Conservation (phyloP, 768 basidiomycete species). For the Lentinula sp. region DNA sequence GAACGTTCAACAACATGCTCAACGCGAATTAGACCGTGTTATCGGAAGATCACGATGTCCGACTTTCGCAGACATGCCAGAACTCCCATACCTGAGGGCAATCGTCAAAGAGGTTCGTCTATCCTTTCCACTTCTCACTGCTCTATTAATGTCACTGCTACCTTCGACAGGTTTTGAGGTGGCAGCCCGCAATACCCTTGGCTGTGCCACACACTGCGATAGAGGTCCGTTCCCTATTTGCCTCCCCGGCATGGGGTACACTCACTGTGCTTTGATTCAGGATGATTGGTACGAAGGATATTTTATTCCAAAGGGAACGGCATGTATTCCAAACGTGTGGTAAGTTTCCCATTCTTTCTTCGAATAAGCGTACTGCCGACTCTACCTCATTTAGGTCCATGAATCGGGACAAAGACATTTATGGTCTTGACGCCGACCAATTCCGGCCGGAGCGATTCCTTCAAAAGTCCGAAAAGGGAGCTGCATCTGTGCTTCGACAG, state of each 20-base stretch:
- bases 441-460: neutral
- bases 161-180: too few species aligned
- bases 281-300: slow-evolving; percentile 3
- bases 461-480: neutral
- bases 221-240: neutral
- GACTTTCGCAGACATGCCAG: slow-evolving; percentile 9
- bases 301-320: neutral
- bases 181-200: neutral
- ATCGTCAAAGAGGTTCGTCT: slow-evolving; percentile 12
- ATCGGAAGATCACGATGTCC: slow-evolving; percentile 16
- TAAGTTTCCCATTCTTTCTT: neutral
- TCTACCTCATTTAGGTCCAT: neutral
- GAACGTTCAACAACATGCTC: slow-evolving; percentile 16
- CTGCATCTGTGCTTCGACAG: neutral
- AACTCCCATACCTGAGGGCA: slow-evolving; percentile 14
- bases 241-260: too few species aligned
- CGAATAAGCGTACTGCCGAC: too few species aligned
- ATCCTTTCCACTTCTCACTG: too few species aligned
- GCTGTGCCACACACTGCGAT: neutral
- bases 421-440: neutral
- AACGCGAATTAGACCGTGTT: slow-evolving; percentile 19
- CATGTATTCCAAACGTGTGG: neutral
- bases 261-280: neutral
- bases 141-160: too few species aligned
- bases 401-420: neutral